These are phyloP conservation scores for Cordyceps pruinosa DNA, from an alignment of 2,329 filamentous ascomycete genomes.

Conservation along the genomic window DNA sequence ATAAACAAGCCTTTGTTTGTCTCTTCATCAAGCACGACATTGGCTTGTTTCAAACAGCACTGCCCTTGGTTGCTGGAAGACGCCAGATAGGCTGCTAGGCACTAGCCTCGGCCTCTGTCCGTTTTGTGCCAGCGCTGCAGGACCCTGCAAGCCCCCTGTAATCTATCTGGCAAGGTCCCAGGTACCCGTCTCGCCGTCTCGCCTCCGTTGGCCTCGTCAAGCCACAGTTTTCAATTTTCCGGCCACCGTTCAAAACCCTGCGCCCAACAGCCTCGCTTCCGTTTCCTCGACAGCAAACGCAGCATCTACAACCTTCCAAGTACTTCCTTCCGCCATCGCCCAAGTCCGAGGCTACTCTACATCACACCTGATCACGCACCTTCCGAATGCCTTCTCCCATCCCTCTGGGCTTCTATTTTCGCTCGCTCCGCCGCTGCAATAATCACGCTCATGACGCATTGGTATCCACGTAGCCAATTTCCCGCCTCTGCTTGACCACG, in stretches of 20 bases:
- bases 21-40: too few relatives aligned
- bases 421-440: not conserved
- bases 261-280: not conserved
- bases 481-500: not conserved
- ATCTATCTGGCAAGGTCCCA: not conserved
- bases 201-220: not conserved
- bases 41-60: not conserved
- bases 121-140: too few relatives aligned
- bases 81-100: too few relatives aligned
- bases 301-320: too few relatives aligned
- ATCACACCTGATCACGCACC: not conserved
- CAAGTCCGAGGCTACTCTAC: not conserved
- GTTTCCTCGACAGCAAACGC: too few relatives aligned
- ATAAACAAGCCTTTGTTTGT: too few relatives aligned
- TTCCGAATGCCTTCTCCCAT: not conserved
- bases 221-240: not conserved
- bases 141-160: not conserved
- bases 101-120: too few relatives aligned
- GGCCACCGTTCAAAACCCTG: not conserved
- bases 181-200: not conserved
- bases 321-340: too few relatives aligned
- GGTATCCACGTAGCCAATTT: slow-evolving; percentile 10
- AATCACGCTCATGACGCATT: slow-evolving; percentile 7
- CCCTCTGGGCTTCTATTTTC: not conserved
- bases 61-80: too few relatives aligned